A percentile compares a stretch with the other conserved stretches of the same genome.
Evolutionary conservation across 495 filamentous ascomycete species (phyloP).

Genomic region (Pseudotulostoma volvatum): DNA sequence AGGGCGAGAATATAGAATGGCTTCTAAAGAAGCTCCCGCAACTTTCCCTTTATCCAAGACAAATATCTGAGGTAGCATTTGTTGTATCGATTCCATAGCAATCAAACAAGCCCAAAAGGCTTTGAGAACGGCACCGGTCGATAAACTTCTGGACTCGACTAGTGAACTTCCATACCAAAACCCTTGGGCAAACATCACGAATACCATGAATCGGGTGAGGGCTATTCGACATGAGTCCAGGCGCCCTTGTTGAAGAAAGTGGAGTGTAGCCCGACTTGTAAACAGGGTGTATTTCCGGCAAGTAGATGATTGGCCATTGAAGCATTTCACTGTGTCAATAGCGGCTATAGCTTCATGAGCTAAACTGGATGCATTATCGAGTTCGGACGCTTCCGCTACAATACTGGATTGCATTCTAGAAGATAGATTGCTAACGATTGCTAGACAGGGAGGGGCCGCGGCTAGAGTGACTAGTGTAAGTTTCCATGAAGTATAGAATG

Average conservation of each 20-base stretch:
- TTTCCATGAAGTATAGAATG: slow-evolving; percentile 67
- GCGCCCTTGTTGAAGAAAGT: slow-evolving; percentile 51
- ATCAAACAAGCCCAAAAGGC: slow-evolving; percentile 72
- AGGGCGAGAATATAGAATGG: slow-evolving; percentile 3
- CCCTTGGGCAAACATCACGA: slow-evolving; percentile 73
- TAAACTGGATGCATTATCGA: slow-evolving; percentile 55
- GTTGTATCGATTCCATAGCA: slow-evolving; percentile 56
- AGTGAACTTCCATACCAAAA: slow-evolving; percentile 77
- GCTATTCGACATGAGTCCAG: slow-evolving; percentile 54
- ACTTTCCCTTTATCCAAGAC: slow-evolving; percentile 64
- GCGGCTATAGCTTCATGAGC: slow-evolving; percentile 49
- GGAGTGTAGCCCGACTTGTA: slow-evolving; percentile 41
- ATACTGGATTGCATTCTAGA: slow-evolving; percentile 47
- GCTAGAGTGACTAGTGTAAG: slow-evolving; percentile 70
- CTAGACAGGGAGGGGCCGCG: slow-evolving; percentile 50
- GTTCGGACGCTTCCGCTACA: slow-evolving; percentile 47
- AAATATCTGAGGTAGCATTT: slow-evolving; percentile 57
- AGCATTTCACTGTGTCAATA: slow-evolving; percentile 79
- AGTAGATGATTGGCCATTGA: slow-evolving; percentile 63
- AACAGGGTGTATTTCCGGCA: slow-evolving; percentile 42
- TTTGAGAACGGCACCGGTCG: slow-evolving; percentile 58
- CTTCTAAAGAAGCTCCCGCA: slow-evolving; percentile 45
- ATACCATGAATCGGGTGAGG: slow-evolving; percentile 53
- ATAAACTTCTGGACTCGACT: slow-evolving; percentile 35
- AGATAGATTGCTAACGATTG: slow-evolving; percentile 42